Percentiles rank a stretch among this genome's conserved stretches.
phyloP scores from a whole-genome alignment of 2,329 filamentous ascomycete species.

The Pleurostoma richardsiae region DNA sequence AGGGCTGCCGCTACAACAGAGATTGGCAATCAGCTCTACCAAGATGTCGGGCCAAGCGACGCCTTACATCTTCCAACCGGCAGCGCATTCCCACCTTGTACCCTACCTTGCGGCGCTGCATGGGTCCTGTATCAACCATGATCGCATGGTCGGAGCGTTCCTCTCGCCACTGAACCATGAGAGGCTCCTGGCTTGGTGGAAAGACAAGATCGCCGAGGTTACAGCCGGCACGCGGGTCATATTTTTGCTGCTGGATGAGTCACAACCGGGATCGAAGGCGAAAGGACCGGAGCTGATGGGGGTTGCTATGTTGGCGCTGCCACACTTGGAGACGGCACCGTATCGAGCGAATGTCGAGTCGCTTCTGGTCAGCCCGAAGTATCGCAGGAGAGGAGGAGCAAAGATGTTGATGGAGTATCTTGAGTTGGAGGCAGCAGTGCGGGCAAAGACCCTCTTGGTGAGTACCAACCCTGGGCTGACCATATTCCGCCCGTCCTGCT shows the following conservation, averaged over 20 bases:
- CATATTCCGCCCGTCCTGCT: too few species aligned
- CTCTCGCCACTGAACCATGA: conserved; percentile 52
- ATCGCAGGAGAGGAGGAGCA: conserved; percentile 46
- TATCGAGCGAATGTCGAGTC: conserved; percentile 53
- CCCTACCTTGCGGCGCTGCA: conserved; percentile 54
- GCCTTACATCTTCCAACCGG: conserved; percentile 36
- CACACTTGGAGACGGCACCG: conserved; percentile 48
- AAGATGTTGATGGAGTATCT: conserved; percentile 44
- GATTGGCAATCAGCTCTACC: too few species aligned
- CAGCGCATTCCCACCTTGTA: conserved; percentile 44
- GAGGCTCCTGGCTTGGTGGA: conserved; percentile 55
- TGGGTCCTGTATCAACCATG: conserved; percentile 52
- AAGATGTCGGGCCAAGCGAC: conserved; percentile 11
- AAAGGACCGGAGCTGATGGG: conserved; percentile 45
- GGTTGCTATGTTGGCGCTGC: conserved; percentile 48
- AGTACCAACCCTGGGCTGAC: conserved; percentile 15
- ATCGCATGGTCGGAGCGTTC: conserved; percentile 53
- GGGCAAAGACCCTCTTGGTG: conserved; percentile 49
- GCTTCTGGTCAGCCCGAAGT: conserved; percentile 48
- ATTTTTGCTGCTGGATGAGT: conserved; percentile 41
- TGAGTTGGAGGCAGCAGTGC: conserved; percentile 45
- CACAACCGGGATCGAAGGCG: conserved; percentile 23
- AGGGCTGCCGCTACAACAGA: too few species aligned
- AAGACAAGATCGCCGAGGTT: conserved; percentile 43
- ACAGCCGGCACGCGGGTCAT: conserved; percentile 41